Evolutionary conservation across 345 rosid species (phyloP), one percentile per base, ranked within the genome.

Genomic region (Gossypium mustelinum): DNA sequence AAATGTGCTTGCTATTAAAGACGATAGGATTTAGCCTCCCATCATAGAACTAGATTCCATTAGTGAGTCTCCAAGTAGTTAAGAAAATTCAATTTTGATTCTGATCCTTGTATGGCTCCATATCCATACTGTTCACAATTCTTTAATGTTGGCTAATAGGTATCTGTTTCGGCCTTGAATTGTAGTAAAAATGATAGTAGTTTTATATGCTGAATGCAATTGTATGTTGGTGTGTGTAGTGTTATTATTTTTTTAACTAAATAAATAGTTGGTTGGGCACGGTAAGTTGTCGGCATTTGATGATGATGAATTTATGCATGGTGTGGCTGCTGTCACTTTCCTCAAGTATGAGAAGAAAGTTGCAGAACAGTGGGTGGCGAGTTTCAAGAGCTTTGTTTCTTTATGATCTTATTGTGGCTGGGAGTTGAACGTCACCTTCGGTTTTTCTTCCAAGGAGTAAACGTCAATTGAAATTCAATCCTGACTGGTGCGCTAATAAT

Each of bases 21-120:
- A 48, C 22, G 29, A 85, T 56, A 50, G 62, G 76, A 47, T 52
- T 54, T 64, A 24, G 48, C 61, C 25, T 11, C 10, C 60, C 69
- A 41, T 25, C 11, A 25, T 72, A 20, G 11, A 64, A n/a, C 22
- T 73, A 27, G 77, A 34, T 27, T 20, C 45, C 17, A 69, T 69
- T 9, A 69, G 59, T 25, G 22, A 18, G 25, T 18, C 11, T 56
- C 10, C 41, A 34, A 34, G 27, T 55, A n/a, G 22, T 55, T n/a
- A n/a, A 55, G 20, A 55, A 55, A n/a, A 1, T 50, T 14, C 2
- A 68, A 68, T 14, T 24, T 68, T 27, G 59, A 50, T 22, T 25
- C 50, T 22, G 73, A 50, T 50, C 10, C 13, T 16, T 68, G 5
- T 25, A 45, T 2, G 43, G 20, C 57, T 8, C 43, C 58, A 16